phyloP scores from a whole-genome alignment of 257 asterid species.

The Forsythia suspensa region DNA sequence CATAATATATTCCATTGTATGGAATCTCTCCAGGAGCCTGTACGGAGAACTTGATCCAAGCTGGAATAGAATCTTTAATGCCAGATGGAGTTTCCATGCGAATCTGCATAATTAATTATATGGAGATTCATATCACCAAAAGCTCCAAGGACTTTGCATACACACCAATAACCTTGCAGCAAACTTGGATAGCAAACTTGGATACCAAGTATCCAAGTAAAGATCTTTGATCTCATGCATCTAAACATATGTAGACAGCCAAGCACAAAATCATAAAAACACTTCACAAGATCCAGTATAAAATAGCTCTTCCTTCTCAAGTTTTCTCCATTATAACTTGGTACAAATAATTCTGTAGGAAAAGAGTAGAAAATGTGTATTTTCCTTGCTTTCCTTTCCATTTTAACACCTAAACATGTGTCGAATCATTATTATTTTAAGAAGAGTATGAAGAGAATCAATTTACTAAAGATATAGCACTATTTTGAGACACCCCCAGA shows the following conservation, averaged over 20 bases:
- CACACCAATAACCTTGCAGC: background rate
- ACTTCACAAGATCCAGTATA: background rate
- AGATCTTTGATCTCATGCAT: background rate
- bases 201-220: background rate
- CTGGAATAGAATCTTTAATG: constrained; percentile 93
- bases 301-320: background rate
- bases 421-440: background rate
- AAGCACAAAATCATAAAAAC: background rate
- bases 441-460: background rate
- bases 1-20: constrained; percentile 88
- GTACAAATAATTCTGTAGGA: background rate
- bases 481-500: background rate
- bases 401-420: background rate
- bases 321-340: background rate
- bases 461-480: background rate
- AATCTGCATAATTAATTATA: constrained; percentile 53
- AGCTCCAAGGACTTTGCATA: background rate
- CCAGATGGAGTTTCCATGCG: constrained; percentile 99
- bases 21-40: constrained; percentile 99
- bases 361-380: background rate
- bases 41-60: constrained; percentile 94
- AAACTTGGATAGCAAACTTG: background rate
- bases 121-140: constrained; percentile 11
- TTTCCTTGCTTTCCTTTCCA: background rate
- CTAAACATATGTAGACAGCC: background rate